Base-by-base conservation (phyloP, 1,284 basidiomycete species). In the Ganoderma leucocontextum region DNA sequence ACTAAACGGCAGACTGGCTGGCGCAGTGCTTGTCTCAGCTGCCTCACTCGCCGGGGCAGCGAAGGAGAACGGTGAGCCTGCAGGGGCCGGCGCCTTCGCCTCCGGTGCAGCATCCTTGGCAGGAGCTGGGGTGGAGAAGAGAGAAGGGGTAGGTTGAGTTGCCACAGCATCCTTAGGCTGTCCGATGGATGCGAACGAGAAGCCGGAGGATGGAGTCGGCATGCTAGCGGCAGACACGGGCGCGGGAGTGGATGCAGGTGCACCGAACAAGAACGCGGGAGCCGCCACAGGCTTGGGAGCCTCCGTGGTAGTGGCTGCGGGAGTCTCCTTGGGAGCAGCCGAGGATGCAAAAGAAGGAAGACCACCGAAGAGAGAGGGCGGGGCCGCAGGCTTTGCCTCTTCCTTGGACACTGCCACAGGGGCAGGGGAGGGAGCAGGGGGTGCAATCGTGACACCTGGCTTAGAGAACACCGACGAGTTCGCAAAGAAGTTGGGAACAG, bases 401-500 rank as follows among this genome's bases (percentile, higher is more conserved):
- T 47, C 33, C 22, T 52, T 29, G 19, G 49, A 25, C 29, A 61
- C 55, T 17, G 7, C 10, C 8, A 53, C 47, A 35, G 47, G 44
- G n/a, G 53, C 15, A 4, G 47, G 22, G 7, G 64, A 22, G 22
- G 62, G 42, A 41, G 64, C 55, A 4, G 75, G 75, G 10, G 73
- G 67, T 29, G 67, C 64, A 36, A 74, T 71, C 2, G 69, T 64
- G 8, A 75, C 70, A 25, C 68, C 67, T 19, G 82, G 66, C 68
- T 81, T 80, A 49, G 74, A 69, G 68, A 82, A 75, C 17, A 78
- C 70, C 15, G 81, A 74, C 0, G 84, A 81, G 58, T 69, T 79
- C 13, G 82, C 80, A 64, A 89, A 89, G 75, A 89, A 87, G 73
- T 88, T 83, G 10, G 87, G 88, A 38, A 87, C 74, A 9, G 73